A percentile compares a stretch with the other conserved stretches of the same genome.
phyloP scores from a whole-genome alignment of 2,329 filamentous ascomycete species.

The Sphaerostilbella broomeana region DNA sequence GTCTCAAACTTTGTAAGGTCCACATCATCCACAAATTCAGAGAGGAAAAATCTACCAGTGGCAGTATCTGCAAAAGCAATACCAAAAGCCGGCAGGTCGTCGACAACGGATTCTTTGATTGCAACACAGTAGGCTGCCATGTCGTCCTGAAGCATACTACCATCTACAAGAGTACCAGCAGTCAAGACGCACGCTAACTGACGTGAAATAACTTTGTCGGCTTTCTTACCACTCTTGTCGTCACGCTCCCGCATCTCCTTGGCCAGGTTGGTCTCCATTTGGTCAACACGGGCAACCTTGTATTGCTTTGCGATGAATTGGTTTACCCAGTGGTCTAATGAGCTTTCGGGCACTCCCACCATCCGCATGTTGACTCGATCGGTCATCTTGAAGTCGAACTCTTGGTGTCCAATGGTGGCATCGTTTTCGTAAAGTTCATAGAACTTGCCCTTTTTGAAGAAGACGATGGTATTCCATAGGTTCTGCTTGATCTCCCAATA shows the following conservation, averaged over 20 bases:
- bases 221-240: conserved; percentile 58
- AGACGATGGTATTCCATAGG: conserved; percentile 94
- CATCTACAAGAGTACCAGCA: conserved; percentile 86
- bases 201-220: conserved; percentile 87
- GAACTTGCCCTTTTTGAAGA: conserved; percentile 99
- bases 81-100: conserved; percentile 77
- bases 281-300: conserved; percentile 94
- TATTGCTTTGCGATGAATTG: conserved; percentile 97
- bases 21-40: conserved; percentile 83
- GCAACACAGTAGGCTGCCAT: conserved; percentile 95
- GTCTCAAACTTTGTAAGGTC: conserved; percentile 98
- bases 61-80: conserved; percentile 93
- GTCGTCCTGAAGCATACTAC: conserved; percentile 94
- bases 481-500: conserved; percentile 99
- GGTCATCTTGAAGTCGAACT: conserved; percentile 96
- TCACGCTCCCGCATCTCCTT: conserved; percentile 99
- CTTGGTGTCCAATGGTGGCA: conserved; percentile 88
- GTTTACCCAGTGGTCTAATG: conserved; percentile 93
- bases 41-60: conserved; percentile 90
- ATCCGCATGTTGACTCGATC: conserved; percentile 99
- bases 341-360: conserved; percentile 95
- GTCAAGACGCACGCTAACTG: conserved; percentile 90
- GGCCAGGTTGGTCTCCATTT: conserved; percentile 89
- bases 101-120: conserved; percentile 74
- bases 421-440: conserved; percentile 98